A percentile compares a stretch with the other conserved stretches of the same genome.
Evolutionary conservation across 2,329 filamentous ascomycete species (phyloP).

Genomic region (Claviceps sp.): DNA sequence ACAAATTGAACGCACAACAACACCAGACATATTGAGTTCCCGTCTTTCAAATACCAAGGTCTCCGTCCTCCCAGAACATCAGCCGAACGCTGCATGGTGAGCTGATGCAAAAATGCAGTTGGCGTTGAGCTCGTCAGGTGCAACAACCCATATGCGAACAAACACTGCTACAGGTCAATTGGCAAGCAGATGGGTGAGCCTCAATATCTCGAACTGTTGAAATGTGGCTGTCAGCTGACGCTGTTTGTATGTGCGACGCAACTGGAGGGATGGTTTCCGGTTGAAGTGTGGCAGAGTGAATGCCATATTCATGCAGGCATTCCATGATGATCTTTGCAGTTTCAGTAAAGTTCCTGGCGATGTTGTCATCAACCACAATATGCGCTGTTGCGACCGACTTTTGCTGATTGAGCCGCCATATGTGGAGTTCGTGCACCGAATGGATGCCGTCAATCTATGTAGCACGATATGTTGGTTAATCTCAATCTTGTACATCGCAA

Average conservation of each 20-base stretch:
- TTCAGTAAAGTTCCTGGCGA: constrained; percentile 43
- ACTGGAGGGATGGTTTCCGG: constrained; percentile 33
- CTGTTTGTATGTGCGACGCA: constrained; percentile 3
- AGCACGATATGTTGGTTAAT: background rate
- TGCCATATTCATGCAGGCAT: constrained; percentile 60
- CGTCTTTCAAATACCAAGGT: background rate
- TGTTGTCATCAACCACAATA: constrained; percentile 45
- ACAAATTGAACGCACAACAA: too few relatives aligned
- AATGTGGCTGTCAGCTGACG: constrained; percentile 6
- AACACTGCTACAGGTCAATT: constrained; percentile 35
- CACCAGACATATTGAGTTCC: too few relatives aligned
- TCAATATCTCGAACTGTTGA: constrained; percentile 12
- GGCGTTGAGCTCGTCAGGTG: constrained; percentile 3
- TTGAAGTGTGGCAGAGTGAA: constrained; percentile 59
- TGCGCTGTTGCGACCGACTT: constrained; percentile 60
- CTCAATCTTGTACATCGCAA: background rate
- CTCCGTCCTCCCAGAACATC: background rate
- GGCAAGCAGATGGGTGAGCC: constrained; percentile 25
- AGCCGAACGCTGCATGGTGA: background rate
- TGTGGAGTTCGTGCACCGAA: constrained; percentile 58
- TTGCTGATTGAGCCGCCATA: constrained; percentile 60
- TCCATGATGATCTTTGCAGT: constrained; percentile 49
- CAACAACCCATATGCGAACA: constrained; percentile 42
- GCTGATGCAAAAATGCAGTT: background rate
- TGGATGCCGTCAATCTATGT: constrained; percentile 49